Base-by-base conservation (phyloP, 129 eudicot species). In the Erigeron canadensis region DNA sequence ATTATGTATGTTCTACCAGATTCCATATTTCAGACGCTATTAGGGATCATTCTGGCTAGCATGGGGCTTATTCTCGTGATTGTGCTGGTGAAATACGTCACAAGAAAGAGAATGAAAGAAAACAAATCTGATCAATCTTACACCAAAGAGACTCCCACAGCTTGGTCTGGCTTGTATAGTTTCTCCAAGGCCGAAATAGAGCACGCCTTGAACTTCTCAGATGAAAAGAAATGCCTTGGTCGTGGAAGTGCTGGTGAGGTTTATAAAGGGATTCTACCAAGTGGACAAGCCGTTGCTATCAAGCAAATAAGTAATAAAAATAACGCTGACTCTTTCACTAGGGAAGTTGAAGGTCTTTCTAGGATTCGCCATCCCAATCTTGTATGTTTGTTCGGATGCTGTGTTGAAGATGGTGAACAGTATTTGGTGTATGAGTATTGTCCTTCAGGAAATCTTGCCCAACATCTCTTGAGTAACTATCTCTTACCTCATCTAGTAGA, bases 241-340 rank as follows among this genome's bases (percentile, higher is more conserved):
- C 82, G 85, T 48, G 96, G 94, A 53, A 90, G 96, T 51, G 94
- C 96, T 0, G 94, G 96, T 10, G 74, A 78, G 62, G 96, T 90
- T 47, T 90, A 69, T 63, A 90, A 87, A 54, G 96, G 96, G 58
- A 67, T 87, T 48, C 62, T 90, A 38, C 96, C 94, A 0, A 90
- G 96, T 46, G 96, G 94, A 67, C 96, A 90, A 70, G 80, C 84
- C 0, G 96, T 87, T 39, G 96, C 96, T 8, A 83, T 87, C 42
- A 90, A 87, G 75, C 88, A 87, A 40, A 87, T 87, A 57, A 81
- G 80, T 71, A 79, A 80, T 48, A 80, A 78, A 55, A 90, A 84
- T 61, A 87, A 88, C 11, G 73, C 88, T 2, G 94, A 87, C 65
- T 80, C 89, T 5, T 90, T 90, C 66, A 81, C 80, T 6, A 61